These are phyloP conservation scores for Ophiostoma fasciatum DNA, from an alignment of 2,329 filamentous ascomycete genomes.

Conservation along the genomic window DNA sequence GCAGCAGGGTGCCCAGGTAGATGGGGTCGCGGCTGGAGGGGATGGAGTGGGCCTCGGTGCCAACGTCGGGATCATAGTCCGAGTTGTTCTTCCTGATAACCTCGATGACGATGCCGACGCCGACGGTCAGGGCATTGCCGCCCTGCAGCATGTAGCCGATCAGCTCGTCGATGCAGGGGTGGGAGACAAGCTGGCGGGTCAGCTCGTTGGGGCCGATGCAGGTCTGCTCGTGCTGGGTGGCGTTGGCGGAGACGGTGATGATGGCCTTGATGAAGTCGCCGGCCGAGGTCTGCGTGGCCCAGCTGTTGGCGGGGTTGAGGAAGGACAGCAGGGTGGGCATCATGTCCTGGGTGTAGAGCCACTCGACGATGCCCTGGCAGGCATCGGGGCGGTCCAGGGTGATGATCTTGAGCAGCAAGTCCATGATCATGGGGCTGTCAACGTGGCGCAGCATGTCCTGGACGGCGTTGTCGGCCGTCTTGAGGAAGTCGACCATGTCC, in stretches of 20 bases:
- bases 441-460: slow-evolving; percentile 82
- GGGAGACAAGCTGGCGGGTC: slow-evolving; percentile 85
- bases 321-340: slow-evolving; percentile 79
- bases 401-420: slow-evolving; percentile 89
- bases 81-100: slow-evolving; percentile 99
- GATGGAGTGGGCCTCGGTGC: slow-evolving; percentile 60
- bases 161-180: slow-evolving; percentile 67
- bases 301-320: slow-evolving; percentile 68
- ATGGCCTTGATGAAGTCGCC: slow-evolving; percentile 98
- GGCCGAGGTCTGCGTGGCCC: slow-evolving; percentile 87
- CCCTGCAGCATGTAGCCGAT: slow-evolving; percentile 84
- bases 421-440: slow-evolving; percentile 97
- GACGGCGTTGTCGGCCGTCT: slow-evolving; percentile 66
- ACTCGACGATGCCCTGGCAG: slow-evolving; percentile 91
- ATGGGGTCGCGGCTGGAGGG: slow-evolving; percentile 86
- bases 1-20: slow-evolving; percentile 79
- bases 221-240: slow-evolving; percentile 95
- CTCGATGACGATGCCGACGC: slow-evolving; percentile 94
- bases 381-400: slow-evolving; percentile 86
- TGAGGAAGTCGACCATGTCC: slow-evolving; percentile 87
- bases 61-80: slow-evolving; percentile 89
- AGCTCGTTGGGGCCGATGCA: slow-evolving; percentile 97
- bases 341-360: slow-evolving; percentile 79
- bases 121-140: slow-evolving; percentile 87
- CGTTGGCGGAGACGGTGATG: slow-evolving; percentile 96